Base-by-base conservation (phyloP, 257 asterid genomes). In the Buddleja alternifolia region DNA sequence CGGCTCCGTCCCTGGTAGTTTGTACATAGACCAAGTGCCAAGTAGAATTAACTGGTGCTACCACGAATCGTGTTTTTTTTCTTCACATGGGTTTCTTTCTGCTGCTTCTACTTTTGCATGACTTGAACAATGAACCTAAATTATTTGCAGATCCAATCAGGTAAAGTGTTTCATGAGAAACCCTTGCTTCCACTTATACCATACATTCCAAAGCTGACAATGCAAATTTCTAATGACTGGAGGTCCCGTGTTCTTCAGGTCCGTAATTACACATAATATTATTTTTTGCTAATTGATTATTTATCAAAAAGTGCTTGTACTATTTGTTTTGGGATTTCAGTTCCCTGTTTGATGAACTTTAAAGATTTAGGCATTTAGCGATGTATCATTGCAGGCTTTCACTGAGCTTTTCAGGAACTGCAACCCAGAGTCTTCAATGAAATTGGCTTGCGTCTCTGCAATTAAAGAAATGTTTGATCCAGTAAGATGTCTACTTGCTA, bases 371-470 rank as follows among this genome's bases (percentile, higher is more conserved):
- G n/a, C n/a, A n/a, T n/a, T n/a, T n/a, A n/a, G 10, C 37, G 64
- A 71, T 37, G 45, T 75, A 56, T 52, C 44, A 6, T 67, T 78
- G 80, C 88, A 91, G 96, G 96, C 90, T 62, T 88, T 93, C 75
- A 87, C 86, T 54, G 81, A 67, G 60, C 81, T 73, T 73, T 87
- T 87, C 83, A 78, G 63, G 89, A 83, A 72, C 66, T 87, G 88
- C 74, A 79, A 69, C 47, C 83, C 90, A 59, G 88, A 75, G 57
- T 84, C 96, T 65, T 75, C 85, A 25, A 58, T 83, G 81, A 93
- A 87, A 78, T 80, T 91, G 72, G 88, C 96, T 57, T 93, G 96
- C 85, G 81, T 93, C 82, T 78, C 86, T 81, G 95, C 90, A 56
- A 47, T 89, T 41, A 81, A 78, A 57, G 92, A 89, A 75, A 81